Evolutionary conservation across 176 grass and related monocot species (phyloP).

Genomic region (Puccinellia tenuiflora): DNA sequence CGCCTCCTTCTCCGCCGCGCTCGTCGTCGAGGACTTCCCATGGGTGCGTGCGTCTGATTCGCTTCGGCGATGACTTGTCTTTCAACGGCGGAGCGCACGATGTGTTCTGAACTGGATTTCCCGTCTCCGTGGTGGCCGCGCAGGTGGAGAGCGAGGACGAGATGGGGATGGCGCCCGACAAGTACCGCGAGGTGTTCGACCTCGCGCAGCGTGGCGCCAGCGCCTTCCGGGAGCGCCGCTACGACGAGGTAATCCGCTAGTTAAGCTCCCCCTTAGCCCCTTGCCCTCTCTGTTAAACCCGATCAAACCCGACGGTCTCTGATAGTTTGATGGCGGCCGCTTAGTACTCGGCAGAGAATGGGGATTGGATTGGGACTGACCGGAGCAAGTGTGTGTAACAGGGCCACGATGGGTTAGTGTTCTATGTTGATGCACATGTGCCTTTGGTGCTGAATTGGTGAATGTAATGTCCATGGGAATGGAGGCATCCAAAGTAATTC

Average conservation of each 20-base stretch:
- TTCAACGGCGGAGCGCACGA: neutral
- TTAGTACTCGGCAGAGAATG: neutral
- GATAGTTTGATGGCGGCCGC: neutral
- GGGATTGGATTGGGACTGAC: neutral
- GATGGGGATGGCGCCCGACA: conserved; percentile 55
- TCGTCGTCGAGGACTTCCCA: conserved; percentile 66
- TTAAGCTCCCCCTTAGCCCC: neutral
- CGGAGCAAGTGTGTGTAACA: neutral
- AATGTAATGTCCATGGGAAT: neutral
- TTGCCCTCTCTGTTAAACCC: neutral
- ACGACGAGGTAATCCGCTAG: conserved; percentile 64
- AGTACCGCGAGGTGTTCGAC: conserved; percentile 57
- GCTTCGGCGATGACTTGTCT: neutral
- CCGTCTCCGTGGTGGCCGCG: neutral
- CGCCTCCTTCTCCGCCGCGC: conserved; percentile 34
- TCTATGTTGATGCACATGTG: neutral
- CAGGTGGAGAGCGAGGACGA: conserved; percentile 71
- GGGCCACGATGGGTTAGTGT: neutral
- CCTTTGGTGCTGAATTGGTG: neutral
- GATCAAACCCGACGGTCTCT: neutral
- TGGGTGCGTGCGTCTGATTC: conserved; percentile 33
- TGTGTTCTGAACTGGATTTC: conserved; percentile 6
- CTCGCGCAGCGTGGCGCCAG: conserved; percentile 48
- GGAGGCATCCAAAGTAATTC: neutral
- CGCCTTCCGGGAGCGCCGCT: conserved; percentile 53